Percentiles rank a stretch among this genome's conserved stretches.
Conservation (phyloP, 2,329 filamentous ascomycete genomes). For the Ascochyta pisi region DNA sequence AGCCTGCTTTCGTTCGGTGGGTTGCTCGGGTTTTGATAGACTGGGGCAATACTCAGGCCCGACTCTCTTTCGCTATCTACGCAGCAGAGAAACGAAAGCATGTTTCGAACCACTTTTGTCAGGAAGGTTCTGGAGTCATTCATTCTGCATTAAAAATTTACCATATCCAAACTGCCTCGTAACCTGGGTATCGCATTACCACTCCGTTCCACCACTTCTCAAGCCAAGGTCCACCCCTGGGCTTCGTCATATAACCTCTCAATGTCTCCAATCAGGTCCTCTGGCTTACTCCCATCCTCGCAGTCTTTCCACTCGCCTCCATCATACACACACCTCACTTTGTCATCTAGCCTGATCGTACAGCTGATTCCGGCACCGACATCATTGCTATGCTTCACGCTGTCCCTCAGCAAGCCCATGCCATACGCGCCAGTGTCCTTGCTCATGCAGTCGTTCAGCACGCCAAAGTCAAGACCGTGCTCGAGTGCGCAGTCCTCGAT, state of each 20-base stretch:
- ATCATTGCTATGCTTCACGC: slow-evolving; percentile 67
- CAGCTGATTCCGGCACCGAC: slow-evolving; percentile 57
- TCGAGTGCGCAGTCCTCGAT: slow-evolving; percentile 89
- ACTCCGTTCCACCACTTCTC: neutral
- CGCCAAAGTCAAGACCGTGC: slow-evolving; percentile 83
- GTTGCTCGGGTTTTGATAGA: too few species aligned
- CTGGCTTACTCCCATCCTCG: slow-evolving; percentile 68
- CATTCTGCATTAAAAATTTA: neutral
- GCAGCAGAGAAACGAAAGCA: too few species aligned
- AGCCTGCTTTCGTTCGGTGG: too few species aligned
- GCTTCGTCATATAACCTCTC: slow-evolving; percentile 67
- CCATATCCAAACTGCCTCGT: neutral
- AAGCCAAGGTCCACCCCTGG: slow-evolving; percentile 32
- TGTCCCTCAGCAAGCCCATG: slow-evolving; percentile 70
- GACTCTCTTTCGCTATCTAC: too few species aligned
- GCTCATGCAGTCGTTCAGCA: slow-evolving; percentile 82
- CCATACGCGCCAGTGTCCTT: slow-evolving; percentile 76
- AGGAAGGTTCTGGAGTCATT: neutral
- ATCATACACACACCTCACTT: slow-evolving; percentile 86
- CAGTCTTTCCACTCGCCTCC: slow-evolving; percentile 81
- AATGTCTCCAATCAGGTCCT: slow-evolving; percentile 78
- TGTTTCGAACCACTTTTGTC: neutral
- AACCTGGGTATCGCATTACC: neutral
- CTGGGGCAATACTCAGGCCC: too few species aligned
- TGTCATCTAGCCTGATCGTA: slow-evolving; percentile 70